Evolutionary conservation across 2,329 filamentous ascomycete genomes (phyloP), one percentile per base, ranked within the genome.

Genomic region (Drechslerella stenobrocha): DNA sequence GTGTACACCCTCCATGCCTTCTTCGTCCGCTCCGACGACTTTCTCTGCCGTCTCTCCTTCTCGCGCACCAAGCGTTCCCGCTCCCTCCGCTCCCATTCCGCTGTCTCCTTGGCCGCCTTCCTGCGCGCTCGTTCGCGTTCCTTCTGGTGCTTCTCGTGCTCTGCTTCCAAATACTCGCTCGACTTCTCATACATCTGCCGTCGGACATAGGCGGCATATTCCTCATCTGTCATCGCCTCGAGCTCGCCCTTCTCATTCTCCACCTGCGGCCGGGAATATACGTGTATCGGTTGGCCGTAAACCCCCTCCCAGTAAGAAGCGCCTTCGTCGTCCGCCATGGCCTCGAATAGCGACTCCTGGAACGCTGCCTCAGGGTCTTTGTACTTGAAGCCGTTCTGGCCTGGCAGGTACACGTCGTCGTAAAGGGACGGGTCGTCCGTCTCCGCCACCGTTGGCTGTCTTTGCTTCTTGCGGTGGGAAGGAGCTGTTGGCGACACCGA

Each of bases 181-280:
- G 88, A 95, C 78, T 89, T 90, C 80, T 96, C 91, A 87, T 90
- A 98, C 93, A 98, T 97, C 77, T 85, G 86, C 52, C 82, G 82
- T 15, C 92, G 84, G 35, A 98, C 92, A 75, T 91, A 87, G 1
- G 85, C 80, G 0, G 89, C 88, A 75, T 97, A 98, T 76, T 96
- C 88, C 24, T 97, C 91, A 72, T 97, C 93, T 6, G 81, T 85
- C 92, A 97, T 97, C 70, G 81, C 82, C 76, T 96, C 90, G 9
- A 96, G 79, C 73, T 85, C 76, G 70, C 82, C 82, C 74, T 79
- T 73, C 0, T 74, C 74, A 42, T 78, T 76, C 64, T 77, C 79
- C 6, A 77, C 74, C 50, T 79, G 76, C 0, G 81, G 80, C 23
- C 82, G 80, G 0, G 83, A 75, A 75, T 95, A 96, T 4, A 84